These are phyloP conservation scores for Stephania japonica DNA, from an alignment of 164 flowering plant species.

Conservation along the genomic window DNA sequence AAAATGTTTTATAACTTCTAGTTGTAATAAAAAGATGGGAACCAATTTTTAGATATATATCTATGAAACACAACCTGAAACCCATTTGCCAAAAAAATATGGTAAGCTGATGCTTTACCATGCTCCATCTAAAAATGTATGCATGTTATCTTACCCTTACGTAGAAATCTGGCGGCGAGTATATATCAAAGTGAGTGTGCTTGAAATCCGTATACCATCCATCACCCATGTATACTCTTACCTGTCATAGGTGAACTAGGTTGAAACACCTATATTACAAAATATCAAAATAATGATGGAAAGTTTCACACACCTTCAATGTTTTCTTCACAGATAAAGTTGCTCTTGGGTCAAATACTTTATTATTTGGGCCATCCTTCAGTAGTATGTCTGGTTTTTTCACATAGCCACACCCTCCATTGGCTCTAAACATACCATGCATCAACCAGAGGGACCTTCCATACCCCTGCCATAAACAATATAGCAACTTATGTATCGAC, in stretches of 20 bases:
- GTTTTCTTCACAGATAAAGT: constrained; percentile 29
- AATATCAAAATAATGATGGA: not conserved
- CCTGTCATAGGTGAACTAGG: constrained; percentile 17
- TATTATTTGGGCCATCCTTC: constrained; percentile 19
- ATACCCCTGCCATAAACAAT: constrained; percentile 27
- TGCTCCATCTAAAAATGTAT: not conserved
- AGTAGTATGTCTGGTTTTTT: constrained; percentile 47
- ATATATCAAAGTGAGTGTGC: constrained; percentile 40
- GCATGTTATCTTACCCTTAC: constrained; percentile 29
- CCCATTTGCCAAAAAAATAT: not conserved
- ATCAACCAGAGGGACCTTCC: constrained; percentile 55
- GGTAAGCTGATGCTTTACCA: not conserved
- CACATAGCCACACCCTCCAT: constrained; percentile 56
- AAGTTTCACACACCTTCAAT: constrained; percentile 28
- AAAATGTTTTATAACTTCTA: no score
- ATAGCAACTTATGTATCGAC: not conserved
- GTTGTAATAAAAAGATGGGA: no score
- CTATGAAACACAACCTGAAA: not conserved
- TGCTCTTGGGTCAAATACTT: constrained; percentile 34
- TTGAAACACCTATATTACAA: not conserved
- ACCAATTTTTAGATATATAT: no score
- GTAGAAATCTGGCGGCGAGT: constrained; percentile 56
- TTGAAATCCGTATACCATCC: constrained; percentile 46
- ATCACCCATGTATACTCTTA: constrained; percentile 43
- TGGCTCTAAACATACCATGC: constrained; percentile 61